phyloP scores from a whole-genome alignment of 148 eudicot species.

The Nepenthes gracilis region DNA sequence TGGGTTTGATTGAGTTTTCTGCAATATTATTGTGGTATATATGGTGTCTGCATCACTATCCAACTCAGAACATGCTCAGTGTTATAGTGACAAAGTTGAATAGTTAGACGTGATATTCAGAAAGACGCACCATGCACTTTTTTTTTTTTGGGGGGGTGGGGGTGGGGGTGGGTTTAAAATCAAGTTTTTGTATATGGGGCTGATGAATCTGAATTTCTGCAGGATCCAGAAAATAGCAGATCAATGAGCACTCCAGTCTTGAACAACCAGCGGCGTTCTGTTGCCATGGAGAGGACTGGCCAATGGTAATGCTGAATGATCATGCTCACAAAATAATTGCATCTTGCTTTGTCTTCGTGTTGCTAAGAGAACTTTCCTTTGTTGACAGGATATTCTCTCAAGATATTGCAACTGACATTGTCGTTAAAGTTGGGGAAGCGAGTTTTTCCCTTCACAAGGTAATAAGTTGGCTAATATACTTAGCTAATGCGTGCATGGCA shows the following conservation, averaged over 20 bases:
- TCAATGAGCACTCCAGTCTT: constrained; percentile 30
- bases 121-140: too few relatives aligned
- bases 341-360: neutral
- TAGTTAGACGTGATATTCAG: too few relatives aligned
- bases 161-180: too few relatives aligned
- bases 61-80: too few relatives aligned
- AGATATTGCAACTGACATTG: constrained; percentile 72
- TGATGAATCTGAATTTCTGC: neutral
- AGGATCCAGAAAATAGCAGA: neutral
- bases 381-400: constrained; percentile 77
- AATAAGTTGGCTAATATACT: neutral
- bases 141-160: too few relatives aligned
- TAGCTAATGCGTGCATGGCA: too few relatives aligned
- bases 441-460: constrained; percentile 86
- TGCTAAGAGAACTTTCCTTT: neutral
- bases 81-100: too few relatives aligned
- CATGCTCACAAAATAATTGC: neutral
- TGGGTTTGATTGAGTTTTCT: too few relatives aligned
- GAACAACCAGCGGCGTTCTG: constrained; percentile 46
- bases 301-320: constrained; percentile 49
- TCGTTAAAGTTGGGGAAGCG: constrained; percentile 56
- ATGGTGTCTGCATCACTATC: too few relatives aligned
- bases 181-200: too few relatives aligned
- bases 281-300: constrained; percentile 92
- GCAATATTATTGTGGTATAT: too few relatives aligned